These are phyloP conservation scores for Ophiocordyceps camponoti-saundersi DNA, from an alignment of 2,329 filamentous ascomycete genomes.

Conservation along the genomic window DNA sequence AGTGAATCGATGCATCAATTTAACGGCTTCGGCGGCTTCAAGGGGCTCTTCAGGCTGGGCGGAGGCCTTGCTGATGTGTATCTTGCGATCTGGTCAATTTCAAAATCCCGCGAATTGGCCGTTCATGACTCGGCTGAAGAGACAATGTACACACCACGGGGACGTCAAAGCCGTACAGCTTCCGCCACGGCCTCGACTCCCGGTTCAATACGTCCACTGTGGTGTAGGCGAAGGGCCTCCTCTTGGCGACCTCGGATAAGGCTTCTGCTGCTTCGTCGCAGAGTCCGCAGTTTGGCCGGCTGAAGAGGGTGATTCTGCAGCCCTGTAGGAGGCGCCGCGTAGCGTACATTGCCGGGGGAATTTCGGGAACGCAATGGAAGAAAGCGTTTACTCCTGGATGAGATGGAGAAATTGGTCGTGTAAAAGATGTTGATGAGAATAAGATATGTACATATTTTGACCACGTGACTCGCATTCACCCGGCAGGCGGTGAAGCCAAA, in stretches of 20 bases:
- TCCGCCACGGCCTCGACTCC: constrained; percentile 47
- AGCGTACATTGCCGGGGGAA: constrained; percentile 25
- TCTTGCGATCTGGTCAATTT: too few relatives aligned
- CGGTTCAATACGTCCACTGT: constrained; percentile 56
- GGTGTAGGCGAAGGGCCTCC: constrained; percentile 47
- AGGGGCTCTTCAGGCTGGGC: constrained; percentile 32
- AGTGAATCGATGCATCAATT: constrained; percentile 66
- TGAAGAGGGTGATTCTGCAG: constrained; percentile 59
- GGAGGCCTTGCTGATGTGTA: constrained; percentile 43
- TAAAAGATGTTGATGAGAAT: too few relatives aligned
- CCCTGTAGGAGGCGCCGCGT: constrained; percentile 32
- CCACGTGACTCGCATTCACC: too few relatives aligned
- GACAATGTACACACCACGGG: constrained; percentile 45
- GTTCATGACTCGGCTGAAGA: too few relatives aligned
- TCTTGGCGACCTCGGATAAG: constrained; percentile 50
- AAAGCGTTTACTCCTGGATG: too few relatives aligned
- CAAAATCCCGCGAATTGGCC: too few relatives aligned
- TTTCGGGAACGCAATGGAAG: too few relatives aligned
- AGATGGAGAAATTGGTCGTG: too few relatives aligned
- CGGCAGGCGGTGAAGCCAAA: too few relatives aligned
- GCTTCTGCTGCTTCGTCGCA: constrained; percentile 53
- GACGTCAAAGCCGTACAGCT: constrained; percentile 66
- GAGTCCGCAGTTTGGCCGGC: constrained; percentile 52
- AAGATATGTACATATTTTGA: too few relatives aligned
- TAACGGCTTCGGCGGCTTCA: constrained; percentile 41